Evolutionary conservation across 257 asterid genomes (phyloP).

Genomic region (Nicotiana paniculata): DNA sequence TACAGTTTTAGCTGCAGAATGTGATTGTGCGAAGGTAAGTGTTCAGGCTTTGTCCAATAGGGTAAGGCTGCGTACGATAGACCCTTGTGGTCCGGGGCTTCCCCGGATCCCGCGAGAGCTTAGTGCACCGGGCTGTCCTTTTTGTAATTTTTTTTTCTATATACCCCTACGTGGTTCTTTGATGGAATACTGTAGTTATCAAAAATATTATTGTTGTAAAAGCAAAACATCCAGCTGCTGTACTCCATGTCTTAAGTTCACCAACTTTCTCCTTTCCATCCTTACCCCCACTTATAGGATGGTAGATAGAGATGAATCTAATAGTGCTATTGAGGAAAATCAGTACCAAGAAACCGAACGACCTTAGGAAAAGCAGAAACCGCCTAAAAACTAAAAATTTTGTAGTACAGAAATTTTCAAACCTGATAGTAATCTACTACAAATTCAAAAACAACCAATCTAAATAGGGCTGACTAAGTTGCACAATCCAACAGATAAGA

Average conservation of each 20-base stretch:
- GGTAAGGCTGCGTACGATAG: too few relatives aligned
- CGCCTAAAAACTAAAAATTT: background rate
- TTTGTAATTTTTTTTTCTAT: too few relatives aligned
- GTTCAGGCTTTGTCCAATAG: background rate
- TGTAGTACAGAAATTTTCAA: background rate
- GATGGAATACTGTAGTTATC: too few relatives aligned
- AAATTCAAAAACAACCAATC: background rate
- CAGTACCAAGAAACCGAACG: background rate
- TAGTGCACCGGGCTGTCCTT: too few relatives aligned
- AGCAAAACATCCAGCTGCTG: background rate
- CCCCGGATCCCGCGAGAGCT: too few relatives aligned
- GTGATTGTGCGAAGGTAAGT: background rate
- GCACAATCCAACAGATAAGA: background rate
- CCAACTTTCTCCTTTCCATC: background rate
- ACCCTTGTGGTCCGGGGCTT: too few relatives aligned
- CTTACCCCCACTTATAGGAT: background rate
- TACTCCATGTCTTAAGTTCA: background rate
- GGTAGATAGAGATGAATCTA: background rate
- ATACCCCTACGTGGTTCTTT: too few relatives aligned
- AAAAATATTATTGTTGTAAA: background rate
- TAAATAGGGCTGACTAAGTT: background rate
- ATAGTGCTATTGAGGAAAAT: background rate
- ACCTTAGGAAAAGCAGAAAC: background rate
- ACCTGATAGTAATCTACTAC: background rate
- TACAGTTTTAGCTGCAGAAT: background rate